These are phyloP conservation scores for Lotus japonicus DNA, from an alignment of 306 rosid species.

Conservation along the genomic window DNA sequence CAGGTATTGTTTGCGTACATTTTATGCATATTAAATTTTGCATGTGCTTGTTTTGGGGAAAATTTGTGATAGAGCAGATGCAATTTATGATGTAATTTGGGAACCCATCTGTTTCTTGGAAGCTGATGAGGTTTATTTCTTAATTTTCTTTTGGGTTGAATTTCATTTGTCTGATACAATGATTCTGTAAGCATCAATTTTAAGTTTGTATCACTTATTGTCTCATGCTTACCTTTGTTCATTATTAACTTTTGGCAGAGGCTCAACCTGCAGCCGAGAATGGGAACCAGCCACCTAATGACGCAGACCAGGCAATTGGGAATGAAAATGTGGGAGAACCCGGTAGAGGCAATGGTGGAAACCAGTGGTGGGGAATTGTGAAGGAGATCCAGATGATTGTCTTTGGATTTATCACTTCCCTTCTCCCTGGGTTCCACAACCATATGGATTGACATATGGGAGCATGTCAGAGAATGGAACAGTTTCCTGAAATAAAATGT, in stretches of 20 bases:
- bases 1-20: slow-evolving; percentile 41
- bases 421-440: slow-evolving; percentile 95
- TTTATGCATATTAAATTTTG: slow-evolving; percentile 3
- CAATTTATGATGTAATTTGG: not conserved
- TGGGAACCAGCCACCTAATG: slow-evolving; percentile 48
- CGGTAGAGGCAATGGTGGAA: slow-evolving; percentile 55
- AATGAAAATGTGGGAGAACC: slow-evolving; percentile 58
- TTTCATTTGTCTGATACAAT: not conserved
- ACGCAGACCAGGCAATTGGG: slow-evolving; percentile 39
- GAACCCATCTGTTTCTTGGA: not conserved
- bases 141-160: not conserved
- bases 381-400: slow-evolving; percentile 93
- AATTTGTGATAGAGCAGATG: not conserved
- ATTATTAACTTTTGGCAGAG: slow-evolving; percentile 34
- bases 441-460: slow-evolving; percentile 45
- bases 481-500: slow-evolving; percentile 23
- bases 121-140: not conserved
- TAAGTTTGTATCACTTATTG: not conserved
- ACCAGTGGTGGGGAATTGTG: slow-evolving; percentile 91
- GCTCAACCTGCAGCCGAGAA: slow-evolving; percentile 53
- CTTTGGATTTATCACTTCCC: slow-evolving; percentile 88
- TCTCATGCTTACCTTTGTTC: not conserved
- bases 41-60: not conserved
- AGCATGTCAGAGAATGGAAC: not conserved
- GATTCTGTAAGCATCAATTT: slow-evolving; percentile 2